Conservation (phyloP, 1,284 basidiomycete genomes). For the Apiotrichum veenhuisii region DNA sequence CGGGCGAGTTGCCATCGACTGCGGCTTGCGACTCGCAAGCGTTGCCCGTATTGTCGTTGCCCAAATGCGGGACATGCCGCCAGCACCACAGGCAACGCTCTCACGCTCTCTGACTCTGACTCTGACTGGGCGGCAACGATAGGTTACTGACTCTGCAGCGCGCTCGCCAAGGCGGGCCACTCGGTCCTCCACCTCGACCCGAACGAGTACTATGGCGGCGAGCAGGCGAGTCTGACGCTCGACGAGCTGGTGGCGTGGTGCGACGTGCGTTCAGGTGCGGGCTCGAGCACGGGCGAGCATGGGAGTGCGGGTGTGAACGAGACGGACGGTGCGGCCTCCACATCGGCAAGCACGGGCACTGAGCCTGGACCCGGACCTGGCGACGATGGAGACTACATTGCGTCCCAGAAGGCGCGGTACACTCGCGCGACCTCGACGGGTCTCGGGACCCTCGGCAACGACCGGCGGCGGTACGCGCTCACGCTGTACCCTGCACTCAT, state of each 20-base stretch:
- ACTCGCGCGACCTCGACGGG: constrained; percentile 37
- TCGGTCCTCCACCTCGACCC: constrained; percentile 82
- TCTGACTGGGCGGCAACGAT: background rate
- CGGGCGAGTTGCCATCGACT: too few species aligned
- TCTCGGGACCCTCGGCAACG: constrained; percentile 54
- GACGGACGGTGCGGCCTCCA: too few species aligned
- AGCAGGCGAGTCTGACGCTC: constrained; percentile 74
- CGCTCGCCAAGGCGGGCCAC: constrained; percentile 80
- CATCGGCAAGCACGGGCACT: too few species aligned
- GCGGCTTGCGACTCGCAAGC: too few species aligned
- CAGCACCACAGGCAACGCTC: too few species aligned
- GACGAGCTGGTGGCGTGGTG: constrained; percentile 75
- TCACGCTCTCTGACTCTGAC: background rate
- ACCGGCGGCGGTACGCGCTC: constrained; percentile 74
- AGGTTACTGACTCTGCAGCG: constrained; percentile 52
- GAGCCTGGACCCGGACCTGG: background rate
- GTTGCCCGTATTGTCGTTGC: too few species aligned
- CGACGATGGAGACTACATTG: background rate
- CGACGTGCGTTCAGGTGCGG: constrained; percentile 30
- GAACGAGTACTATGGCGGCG: constrained; percentile 78
- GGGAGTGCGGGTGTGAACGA: too few species aligned
- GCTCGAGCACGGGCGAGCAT: background rate
- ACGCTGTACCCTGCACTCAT: constrained; percentile 79
- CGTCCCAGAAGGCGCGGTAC: constrained; percentile 13
- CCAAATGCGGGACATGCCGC: too few species aligned